These are phyloP conservation scores for Tricholoma terreum DNA, from an alignment of 768 basidiomycete genomes.

Conservation along the genomic window DNA sequence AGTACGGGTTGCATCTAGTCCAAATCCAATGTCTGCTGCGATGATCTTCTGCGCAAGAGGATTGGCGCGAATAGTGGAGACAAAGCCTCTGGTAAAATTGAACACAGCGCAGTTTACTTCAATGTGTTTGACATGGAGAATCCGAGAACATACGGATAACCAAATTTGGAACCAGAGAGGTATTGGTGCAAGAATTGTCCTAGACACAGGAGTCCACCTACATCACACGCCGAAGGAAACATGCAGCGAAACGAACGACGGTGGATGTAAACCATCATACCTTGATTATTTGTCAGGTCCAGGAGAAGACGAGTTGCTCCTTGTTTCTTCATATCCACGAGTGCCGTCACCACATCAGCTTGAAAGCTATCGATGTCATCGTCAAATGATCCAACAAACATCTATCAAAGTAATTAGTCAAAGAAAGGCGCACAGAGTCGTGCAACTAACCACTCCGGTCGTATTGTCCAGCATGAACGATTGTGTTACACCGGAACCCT, in stretches of 20 bases:
- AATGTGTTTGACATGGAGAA: not conserved
- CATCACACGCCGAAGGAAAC: not conserved
- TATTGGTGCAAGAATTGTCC: constrained; percentile 59
- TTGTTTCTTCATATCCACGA: constrained; percentile 42
- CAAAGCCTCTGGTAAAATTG: constrained; percentile 44
- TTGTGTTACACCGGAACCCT: constrained; percentile 51
- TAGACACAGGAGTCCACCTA: constrained; percentile 62
- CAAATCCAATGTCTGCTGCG: constrained; percentile 45
- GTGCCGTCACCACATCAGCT: constrained; percentile 42
- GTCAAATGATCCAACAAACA: constrained; percentile 60
- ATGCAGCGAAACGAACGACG: constrained; percentile 1
- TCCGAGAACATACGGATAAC: constrained; percentile 42
- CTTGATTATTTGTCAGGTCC: constrained; percentile 62
- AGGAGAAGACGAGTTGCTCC: constrained; percentile 52
- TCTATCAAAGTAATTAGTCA: constrained; percentile 29
- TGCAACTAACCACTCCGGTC: constrained; percentile 52
- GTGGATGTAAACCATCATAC: constrained; percentile 25
- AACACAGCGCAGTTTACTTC: not conserved
- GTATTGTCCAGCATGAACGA: constrained; percentile 53
- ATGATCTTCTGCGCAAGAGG: constrained; percentile 59
- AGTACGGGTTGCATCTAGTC: constrained; percentile 31
- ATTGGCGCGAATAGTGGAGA: constrained; percentile 51
- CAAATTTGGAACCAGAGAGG: constrained; percentile 47
- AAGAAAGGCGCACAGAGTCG: not conserved
- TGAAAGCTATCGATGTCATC: constrained; percentile 52